Base-by-base conservation (phyloP, 106 monocot species). In the Acorus calamus region DNA sequence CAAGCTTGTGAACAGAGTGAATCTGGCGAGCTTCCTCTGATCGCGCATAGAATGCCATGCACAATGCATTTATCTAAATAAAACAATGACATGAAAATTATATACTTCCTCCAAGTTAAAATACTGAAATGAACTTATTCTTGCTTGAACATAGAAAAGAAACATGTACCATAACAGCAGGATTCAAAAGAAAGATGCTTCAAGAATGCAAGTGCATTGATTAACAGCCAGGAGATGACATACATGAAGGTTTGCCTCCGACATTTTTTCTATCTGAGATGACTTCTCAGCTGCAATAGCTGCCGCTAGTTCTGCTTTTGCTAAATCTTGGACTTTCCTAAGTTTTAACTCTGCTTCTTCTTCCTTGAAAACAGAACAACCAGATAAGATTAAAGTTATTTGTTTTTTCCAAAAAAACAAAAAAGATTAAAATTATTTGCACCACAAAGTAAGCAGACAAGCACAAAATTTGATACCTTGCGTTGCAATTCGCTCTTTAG, bases 21-120 rank as follows among this genome's bases (percentile, higher is more conserved):
- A 65, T 87, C 65, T 91, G 90, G 2, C 80, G 87, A 41, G 96
- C 84, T 76, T 96, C 96, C 79, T 96, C 96, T 46, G 96, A 96
- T 72, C 96, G 80, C 66, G 96, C 96, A 87, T 87, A 85, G 62
- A 96, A 91, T 50, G 96, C 96, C 96, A 96, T 96, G 76, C 87
- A 96, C 61, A 96, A 72, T 3, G 91, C 90, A 76, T 87, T 80
- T 74, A 96, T 81, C 96, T 96, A 58, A 28, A 28, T 11, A 57
- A 62, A 14, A 69, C 0, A 69, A 69, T 10, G 43, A 60, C 0
- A 58, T 44, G 55, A n/a, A 68, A 1, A 13, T 68, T 55, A 56
- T 41, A 14, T 11, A 47, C 50, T 3, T 48, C 47, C 14, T n/a
- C 7, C 28, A 28, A 28, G 28, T 28, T 28, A 28, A 28, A 28